These are phyloP conservation scores for Aphelidium insulamus DNA, from an alignment of 371 early-diverging fungal genomes.

Conservation along the genomic window DNA sequence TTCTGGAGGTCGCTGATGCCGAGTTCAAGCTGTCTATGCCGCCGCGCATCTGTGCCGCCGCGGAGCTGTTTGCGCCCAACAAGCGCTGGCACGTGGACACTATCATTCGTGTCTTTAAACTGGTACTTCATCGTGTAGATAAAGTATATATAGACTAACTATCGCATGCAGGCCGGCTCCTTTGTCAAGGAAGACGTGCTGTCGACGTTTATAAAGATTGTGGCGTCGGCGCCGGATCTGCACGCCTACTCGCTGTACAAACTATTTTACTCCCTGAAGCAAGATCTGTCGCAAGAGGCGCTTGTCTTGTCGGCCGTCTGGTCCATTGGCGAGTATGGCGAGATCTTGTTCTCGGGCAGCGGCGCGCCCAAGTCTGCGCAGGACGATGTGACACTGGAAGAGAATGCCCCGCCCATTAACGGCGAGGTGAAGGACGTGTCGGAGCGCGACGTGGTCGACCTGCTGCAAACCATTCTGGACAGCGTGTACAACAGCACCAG, in stretches of 20 bases:
- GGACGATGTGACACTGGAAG: background rate
- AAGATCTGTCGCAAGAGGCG: slow-evolving; percentile 65
- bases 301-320: slow-evolving; percentile 78
- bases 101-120: slow-evolving; percentile 60
- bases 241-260: slow-evolving; percentile 68
- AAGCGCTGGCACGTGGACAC: slow-evolving; percentile 92
- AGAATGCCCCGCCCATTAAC: no score
- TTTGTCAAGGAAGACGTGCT: slow-evolving; percentile 47
- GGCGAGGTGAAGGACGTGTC: slow-evolving; percentile 16
- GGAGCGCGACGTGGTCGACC: slow-evolving; percentile 42
- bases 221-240: slow-evolving; percentile 49
- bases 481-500: slow-evolving; percentile 54
- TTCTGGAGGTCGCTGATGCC: slow-evolving; percentile 71
- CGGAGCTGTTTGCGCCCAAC: slow-evolving; percentile 70
- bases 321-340: slow-evolving; percentile 91
- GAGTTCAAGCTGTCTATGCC: slow-evolving; percentile 80
- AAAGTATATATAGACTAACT: background rate
- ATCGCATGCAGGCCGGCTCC: slow-evolving; percentile 38
- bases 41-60: slow-evolving; percentile 63
- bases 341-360: slow-evolving; percentile 24
- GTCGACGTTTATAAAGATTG: slow-evolving; percentile 36
- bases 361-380: background rate
- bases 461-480: slow-evolving; percentile 43
- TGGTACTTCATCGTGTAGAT: slow-evolving; percentile 9
- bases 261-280: slow-evolving; percentile 52